Evolutionary conservation across 2,329 filamentous ascomycete genomes (phyloP).

Genomic region (Fusarium equiseti): DNA sequence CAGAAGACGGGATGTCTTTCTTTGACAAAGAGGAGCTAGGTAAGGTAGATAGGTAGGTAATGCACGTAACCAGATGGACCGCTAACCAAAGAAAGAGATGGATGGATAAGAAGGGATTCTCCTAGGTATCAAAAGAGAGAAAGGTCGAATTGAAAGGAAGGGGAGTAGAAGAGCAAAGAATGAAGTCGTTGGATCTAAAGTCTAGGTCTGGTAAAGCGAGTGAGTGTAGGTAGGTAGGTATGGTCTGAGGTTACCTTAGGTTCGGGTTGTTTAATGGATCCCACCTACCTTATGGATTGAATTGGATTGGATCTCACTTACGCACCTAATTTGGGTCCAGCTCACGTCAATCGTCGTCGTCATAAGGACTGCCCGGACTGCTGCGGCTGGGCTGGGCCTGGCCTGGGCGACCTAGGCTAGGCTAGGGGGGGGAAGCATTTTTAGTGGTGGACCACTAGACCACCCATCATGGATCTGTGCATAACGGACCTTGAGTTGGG

Average conservation of each 20-base stretch:
- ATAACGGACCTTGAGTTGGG: conserved; percentile 22
- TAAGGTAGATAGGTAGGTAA: background rate
- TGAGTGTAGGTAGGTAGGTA: conserved; percentile 17
- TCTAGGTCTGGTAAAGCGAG: background rate
- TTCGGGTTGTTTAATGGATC: conserved; percentile 7
- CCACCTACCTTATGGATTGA: background rate
- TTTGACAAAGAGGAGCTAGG: conserved; percentile 16
- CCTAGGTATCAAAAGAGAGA: conserved; percentile 19
- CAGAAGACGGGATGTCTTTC: conserved; percentile 5
- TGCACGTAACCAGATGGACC: conserved; percentile 8
- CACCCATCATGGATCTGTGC: conserved; percentile 19
- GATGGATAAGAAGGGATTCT: conserved; percentile 1
- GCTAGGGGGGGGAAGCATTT: background rate
- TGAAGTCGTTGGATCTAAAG: conserved; percentile 1
- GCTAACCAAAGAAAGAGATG: conserved; percentile 25
- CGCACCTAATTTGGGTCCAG: background rate
- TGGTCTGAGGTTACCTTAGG: conserved; percentile 25
- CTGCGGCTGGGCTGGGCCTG: conserved; percentile 9
- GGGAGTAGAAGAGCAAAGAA: conserved; percentile 36
- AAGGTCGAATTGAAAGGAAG: conserved; percentile 24
- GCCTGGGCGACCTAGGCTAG: background rate
- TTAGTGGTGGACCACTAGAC: conserved; percentile 18
- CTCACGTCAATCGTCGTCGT: conserved; percentile 33
- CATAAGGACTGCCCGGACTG: conserved; percentile 37
- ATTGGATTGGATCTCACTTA: conserved; percentile 16